phyloP scores from a whole-genome alignment of 192 early-diverging fungal genomes.

The Kickxella alabastrina region DNA sequence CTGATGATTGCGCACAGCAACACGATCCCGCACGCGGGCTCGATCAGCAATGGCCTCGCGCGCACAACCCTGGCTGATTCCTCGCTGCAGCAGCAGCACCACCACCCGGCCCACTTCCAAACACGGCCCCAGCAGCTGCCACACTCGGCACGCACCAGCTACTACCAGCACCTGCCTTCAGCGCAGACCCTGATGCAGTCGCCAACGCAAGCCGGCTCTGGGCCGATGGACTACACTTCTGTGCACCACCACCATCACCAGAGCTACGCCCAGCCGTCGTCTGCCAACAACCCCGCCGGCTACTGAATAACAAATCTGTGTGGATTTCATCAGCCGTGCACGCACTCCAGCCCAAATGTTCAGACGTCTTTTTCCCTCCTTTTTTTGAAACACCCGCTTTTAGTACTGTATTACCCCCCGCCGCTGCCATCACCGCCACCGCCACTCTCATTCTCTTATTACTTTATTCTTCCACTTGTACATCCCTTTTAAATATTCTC shows the following conservation, averaged over 20 bases:
- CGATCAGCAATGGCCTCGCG: slow-evolving; percentile 17
- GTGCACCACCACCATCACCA: slow-evolving; percentile 2
- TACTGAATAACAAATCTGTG: not conserved
- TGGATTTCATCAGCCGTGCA: slow-evolving; percentile 2
- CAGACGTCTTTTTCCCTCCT: too few species aligned
- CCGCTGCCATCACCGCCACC: too few species aligned
- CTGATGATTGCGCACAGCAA: slow-evolving; percentile 7
- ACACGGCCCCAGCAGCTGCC: slow-evolving; percentile 21
- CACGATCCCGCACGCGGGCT: not conserved
- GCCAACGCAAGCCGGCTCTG: slow-evolving; percentile 6
- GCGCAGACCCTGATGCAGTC: slow-evolving; percentile 45
- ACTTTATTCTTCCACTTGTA: not conserved
- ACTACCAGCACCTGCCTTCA: slow-evolving; percentile 34
- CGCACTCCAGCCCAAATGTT: slow-evolving; percentile 8
- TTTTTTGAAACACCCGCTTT: too few species aligned
- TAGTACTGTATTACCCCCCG: too few species aligned
- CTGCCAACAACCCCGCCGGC: slow-evolving; percentile 1
- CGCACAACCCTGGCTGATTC: slow-evolving; percentile 21
- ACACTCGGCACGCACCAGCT: slow-evolving; percentile 9
- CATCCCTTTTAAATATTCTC: not conserved
- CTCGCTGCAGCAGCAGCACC: slow-evolving; percentile 16
- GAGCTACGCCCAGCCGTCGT: not conserved
- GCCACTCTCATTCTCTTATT: slow-evolving; percentile 1
- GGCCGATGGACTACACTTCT: slow-evolving; percentile 7
- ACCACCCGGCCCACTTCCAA: slow-evolving; percentile 1